These are phyloP conservation scores for Claviceps monticola DNA, from an alignment of 2,329 filamentous ascomycete genomes.

Conservation along the genomic window DNA sequence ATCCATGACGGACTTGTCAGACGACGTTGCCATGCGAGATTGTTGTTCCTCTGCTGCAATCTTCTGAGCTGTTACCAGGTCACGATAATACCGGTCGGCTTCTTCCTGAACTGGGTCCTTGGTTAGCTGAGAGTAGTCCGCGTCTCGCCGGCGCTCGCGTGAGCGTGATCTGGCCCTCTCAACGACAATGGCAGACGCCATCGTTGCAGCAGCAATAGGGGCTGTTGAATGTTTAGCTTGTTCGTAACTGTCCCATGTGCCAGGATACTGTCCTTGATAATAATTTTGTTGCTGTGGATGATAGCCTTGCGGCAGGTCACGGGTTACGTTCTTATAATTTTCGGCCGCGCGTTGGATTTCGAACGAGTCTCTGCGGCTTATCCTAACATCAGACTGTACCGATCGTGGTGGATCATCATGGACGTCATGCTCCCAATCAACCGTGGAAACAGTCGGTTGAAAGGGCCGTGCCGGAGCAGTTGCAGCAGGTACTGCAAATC, in stretches of 20 bases:
- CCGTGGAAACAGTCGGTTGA: slow-evolving; percentile 37
- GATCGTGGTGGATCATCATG: slow-evolving; percentile 20
- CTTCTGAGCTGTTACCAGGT: slow-evolving; percentile 38
- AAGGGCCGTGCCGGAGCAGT: slow-evolving; percentile 21
- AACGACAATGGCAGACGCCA: slow-evolving; percentile 32
- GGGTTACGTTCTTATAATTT: slow-evolving; percentile 14
- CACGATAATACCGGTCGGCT: slow-evolving; percentile 44
- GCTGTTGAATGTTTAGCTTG: slow-evolving; percentile 33
- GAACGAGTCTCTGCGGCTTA: slow-evolving; percentile 37
- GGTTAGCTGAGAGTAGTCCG: slow-evolving; percentile 14
- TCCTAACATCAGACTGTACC: slow-evolving; percentile 19
- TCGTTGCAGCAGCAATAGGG: slow-evolving; percentile 31
- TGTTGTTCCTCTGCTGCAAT: slow-evolving; percentile 39
- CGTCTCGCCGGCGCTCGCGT: slow-evolving; percentile 17
- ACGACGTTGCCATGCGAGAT: slow-evolving; percentile 33
- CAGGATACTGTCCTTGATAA: slow-evolving; percentile 26
- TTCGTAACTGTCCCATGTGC: slow-evolving; percentile 30
- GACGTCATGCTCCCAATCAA: slow-evolving; percentile 40
- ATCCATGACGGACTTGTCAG: slow-evolving; percentile 38
- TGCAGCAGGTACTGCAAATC: not conserved
- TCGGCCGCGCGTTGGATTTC: slow-evolving; percentile 27
- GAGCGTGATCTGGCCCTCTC: slow-evolving; percentile 24
- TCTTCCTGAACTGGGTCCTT: slow-evolving; percentile 39
- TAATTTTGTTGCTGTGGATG: slow-evolving; percentile 14
- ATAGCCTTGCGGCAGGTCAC: slow-evolving; percentile 8